Percentiles rank a stretch among this genome's conserved stretches.
phyloP scores from a whole-genome alignment of 1,139 yeast species.

The Magnusiomyces sp. region DNA sequence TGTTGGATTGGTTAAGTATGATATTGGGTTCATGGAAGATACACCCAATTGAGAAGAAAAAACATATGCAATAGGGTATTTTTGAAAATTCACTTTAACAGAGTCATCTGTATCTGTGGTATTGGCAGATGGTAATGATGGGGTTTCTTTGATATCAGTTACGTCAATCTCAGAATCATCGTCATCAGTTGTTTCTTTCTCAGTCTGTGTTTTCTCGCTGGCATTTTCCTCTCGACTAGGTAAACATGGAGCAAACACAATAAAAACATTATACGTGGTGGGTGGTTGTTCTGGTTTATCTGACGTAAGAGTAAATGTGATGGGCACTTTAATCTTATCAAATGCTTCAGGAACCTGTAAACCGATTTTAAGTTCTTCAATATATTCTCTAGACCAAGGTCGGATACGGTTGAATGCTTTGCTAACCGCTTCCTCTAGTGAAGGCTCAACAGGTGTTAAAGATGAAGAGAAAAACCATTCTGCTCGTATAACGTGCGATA shows the following conservation, averaged over 20 bases:
- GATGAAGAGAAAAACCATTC: conserved; percentile 32
- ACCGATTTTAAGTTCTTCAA: conserved; percentile 28
- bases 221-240: conserved; percentile 2
- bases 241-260: conserved; percentile 27
- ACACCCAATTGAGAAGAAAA: conserved; percentile 17
- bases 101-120: conserved; percentile 1
- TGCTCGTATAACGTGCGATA: conserved; percentile 27
- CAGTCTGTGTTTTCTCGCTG: conserved; percentile 4
- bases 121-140: background rate
- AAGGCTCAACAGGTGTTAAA: conserved; percentile 31
- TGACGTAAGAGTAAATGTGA: conserved; percentile 17
- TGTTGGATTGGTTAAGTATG: conserved; percentile 19
- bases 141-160: background rate
- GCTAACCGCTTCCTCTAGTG: conserved; percentile 26
- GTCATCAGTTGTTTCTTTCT: background rate
- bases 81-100: too few relatives aligned
- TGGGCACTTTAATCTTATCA: conserved; percentile 23
- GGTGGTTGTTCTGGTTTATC: conserved; percentile 1
- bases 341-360: conserved; percentile 28
- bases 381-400: conserved; percentile 31
- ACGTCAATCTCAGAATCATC: background rate
- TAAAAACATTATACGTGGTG: conserved; percentile 18
- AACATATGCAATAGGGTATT: conserved; percentile 22
- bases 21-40: conserved; percentile 17
- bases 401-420: conserved; percentile 24